Evolutionary conservation across 2,329 filamentous ascomycete genomes (phyloP).

Genomic region (Microdochium nivale): DNA sequence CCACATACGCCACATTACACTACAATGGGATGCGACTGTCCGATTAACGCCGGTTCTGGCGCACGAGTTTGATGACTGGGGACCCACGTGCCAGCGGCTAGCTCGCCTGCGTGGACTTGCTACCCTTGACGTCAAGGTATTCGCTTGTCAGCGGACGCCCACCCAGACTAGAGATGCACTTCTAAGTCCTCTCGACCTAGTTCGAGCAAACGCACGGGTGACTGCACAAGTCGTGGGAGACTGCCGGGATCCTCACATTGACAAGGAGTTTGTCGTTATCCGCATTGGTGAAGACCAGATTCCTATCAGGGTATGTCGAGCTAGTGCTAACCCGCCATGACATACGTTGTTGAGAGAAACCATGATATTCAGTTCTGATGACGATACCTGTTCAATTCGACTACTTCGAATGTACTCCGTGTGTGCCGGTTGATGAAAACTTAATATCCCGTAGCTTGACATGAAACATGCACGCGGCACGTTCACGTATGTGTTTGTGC

Average conservation of each 20-base stretch:
- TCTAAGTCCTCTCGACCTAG: neutral
- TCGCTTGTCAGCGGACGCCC: neutral
- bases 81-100: conserved; percentile 1
- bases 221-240: neutral
- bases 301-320: neutral
- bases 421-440: too few species aligned
- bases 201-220: neutral
- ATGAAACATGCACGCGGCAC: too few species aligned
- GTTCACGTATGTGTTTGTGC: too few species aligned
- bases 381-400: too few species aligned
- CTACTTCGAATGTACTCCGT: too few species aligned
- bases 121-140: neutral
- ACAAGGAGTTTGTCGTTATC: neutral
- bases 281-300: neutral
- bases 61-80: conserved; percentile 1
- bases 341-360: too few species aligned
- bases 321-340: neutral
- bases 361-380: too few species aligned
- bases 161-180: neutral
- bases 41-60: neutral
- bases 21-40: conserved; percentile 1
- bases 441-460: too few species aligned
- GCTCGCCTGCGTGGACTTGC: neutral
- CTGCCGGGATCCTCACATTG: neutral
- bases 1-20: neutral